phyloP scores from a whole-genome alignment of 1,139 yeast species.

The Geotrichum bryndzae region DNA sequence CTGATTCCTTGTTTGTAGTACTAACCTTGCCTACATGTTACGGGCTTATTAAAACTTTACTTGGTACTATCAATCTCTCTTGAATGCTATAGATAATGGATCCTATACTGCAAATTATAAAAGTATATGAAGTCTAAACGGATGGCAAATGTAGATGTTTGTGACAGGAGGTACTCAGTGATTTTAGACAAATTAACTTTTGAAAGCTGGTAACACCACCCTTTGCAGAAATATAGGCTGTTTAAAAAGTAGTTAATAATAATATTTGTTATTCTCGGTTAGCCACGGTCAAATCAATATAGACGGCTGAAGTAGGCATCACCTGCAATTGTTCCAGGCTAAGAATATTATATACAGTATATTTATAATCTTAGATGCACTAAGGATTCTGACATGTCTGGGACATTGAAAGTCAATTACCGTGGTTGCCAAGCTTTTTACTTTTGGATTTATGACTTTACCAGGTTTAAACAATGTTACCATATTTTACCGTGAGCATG shows the following conservation, averaged over 20 bases:
- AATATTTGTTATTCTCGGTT: neutral
- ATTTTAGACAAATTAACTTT: too few relatives aligned
- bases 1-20: too few relatives aligned
- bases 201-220: neutral
- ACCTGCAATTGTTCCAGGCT: neutral
- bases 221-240: too few relatives aligned
- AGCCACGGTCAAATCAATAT: neutral
- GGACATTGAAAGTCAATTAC: too few relatives aligned
- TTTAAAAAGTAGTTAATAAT: neutral
- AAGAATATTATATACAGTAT: neutral
- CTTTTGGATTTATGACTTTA: too few relatives aligned
- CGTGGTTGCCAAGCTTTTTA: too few relatives aligned
- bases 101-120: neutral
- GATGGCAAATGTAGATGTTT: neutral
- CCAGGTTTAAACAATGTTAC: too few relatives aligned
- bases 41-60: too few relatives aligned
- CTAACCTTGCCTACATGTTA: too few relatives aligned
- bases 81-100: too few relatives aligned
- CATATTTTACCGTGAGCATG: too few relatives aligned
- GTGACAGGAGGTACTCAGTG: neutral
- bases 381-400: neutral
- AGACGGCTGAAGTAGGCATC: neutral
- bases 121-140: neutral
- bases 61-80: too few relatives aligned
- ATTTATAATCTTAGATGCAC: neutral